Conservation (phyloP, 306 rosid genomes). For the Rubus idaeus region DNA sequence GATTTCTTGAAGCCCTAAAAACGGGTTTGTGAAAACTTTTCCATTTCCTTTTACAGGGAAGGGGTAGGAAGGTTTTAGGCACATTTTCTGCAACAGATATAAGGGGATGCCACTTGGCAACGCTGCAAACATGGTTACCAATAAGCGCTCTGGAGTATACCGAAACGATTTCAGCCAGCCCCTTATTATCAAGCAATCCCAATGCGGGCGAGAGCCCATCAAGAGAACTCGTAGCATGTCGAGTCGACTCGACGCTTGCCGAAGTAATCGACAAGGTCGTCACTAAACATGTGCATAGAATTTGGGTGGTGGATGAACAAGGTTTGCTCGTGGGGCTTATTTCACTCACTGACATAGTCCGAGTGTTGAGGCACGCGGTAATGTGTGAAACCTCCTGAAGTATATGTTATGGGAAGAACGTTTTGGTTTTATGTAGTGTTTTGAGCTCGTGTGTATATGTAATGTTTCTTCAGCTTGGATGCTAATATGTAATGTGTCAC, state of each 20-base stretch:
- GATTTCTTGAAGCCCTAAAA: neutral
- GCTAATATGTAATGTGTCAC: too few species aligned
- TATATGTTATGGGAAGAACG: too few species aligned
- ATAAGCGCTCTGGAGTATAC: constrained; percentile 61
- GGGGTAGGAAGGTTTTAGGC: constrained; percentile 57
- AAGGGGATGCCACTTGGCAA: constrained; percentile 58
- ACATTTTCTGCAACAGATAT: constrained; percentile 79
- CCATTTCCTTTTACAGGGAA: constrained; percentile 48
- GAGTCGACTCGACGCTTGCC: constrained; percentile 39
- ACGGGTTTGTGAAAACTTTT: neutral
- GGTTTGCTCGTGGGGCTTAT: constrained; percentile 73
- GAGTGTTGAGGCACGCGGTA: constrained; percentile 57
- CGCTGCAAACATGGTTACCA: constrained; percentile 74
- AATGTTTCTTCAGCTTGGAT: too few species aligned
- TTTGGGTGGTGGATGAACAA: constrained; percentile 76
- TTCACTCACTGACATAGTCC: constrained; percentile 65
- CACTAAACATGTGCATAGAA: constrained; percentile 62
- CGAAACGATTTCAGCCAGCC: constrained; percentile 40
- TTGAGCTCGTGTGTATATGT: neutral
- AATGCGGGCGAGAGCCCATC: constrained; percentile 4
- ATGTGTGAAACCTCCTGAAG: constrained; percentile 18
- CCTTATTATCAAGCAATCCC: constrained; percentile 29
- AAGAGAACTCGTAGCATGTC: constrained; percentile 64
- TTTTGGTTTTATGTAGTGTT: neutral
- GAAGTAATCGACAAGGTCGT: constrained; percentile 65